Conservation (phyloP, 2,329 filamentous ascomycete genomes). For the Septoria linicola region DNA sequence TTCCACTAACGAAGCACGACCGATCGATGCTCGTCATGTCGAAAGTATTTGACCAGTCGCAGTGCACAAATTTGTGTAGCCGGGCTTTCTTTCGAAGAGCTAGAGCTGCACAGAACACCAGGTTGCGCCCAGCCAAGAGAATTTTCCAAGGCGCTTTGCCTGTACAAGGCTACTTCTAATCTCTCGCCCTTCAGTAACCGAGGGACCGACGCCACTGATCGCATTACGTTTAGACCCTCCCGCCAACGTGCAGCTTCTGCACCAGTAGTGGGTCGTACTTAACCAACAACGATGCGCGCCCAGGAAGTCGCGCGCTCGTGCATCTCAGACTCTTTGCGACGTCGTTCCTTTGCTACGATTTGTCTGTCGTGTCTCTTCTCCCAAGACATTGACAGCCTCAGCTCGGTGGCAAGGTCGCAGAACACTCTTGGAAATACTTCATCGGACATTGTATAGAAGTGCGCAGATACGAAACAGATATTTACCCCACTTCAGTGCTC, state of each 20-base stretch:
- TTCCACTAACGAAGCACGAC: neutral
- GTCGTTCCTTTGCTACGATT: slow-evolving; percentile 3
- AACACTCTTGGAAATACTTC: slow-evolving; percentile 1
- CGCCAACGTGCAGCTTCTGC: slow-evolving; percentile 1
- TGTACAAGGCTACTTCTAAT: slow-evolving; percentile 10
- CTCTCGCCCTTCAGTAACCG: slow-evolving; percentile 10
- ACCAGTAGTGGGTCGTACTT: slow-evolving; percentile 14
- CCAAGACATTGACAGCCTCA: neutral
- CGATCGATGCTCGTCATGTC: neutral
- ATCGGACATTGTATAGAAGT: neutral
- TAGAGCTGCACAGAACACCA: neutral
- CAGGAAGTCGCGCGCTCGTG: slow-evolving; percentile 13
- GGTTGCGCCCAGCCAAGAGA: neutral
- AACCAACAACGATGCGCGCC: slow-evolving; percentile 16
- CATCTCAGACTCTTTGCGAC: neutral
- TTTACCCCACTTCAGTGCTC: neutral
- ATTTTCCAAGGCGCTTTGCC: slow-evolving; percentile 12
- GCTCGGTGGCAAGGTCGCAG: no score
- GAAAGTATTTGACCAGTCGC: neutral
- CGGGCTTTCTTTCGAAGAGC: slow-evolving; percentile 4
- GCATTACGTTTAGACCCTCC: slow-evolving; percentile 9
- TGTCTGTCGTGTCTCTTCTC: slow-evolving; percentile 3
- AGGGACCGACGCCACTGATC: neutral
- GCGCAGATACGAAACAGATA: slow-evolving; percentile 6
- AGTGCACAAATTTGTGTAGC: neutral